These are phyloP conservation scores for Dactylis glomerata DNA, from an alignment of 176 grass and related monocot species.

Conservation along the genomic window DNA sequence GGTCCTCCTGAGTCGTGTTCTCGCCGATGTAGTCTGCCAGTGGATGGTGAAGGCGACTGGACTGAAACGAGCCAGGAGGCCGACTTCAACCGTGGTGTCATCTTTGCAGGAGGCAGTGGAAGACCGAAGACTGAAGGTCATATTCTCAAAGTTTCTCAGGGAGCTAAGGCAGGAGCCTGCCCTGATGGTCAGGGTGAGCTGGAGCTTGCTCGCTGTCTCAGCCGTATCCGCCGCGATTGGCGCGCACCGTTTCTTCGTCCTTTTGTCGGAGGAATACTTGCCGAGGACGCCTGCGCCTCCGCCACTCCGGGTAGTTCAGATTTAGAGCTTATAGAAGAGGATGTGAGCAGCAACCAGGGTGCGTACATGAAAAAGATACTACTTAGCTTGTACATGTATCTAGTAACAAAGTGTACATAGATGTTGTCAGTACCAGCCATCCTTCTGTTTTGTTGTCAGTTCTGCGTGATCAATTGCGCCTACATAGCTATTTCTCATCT, in stretches of 20 bases:
- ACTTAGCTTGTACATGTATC: not conserved
- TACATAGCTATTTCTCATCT: too few relatives aligned
- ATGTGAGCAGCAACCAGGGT: not conserved
- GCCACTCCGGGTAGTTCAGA: not conserved
- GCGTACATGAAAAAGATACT: not conserved
- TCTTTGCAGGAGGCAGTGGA: conserved; percentile 19
- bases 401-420: conserved; percentile 1
- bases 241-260: conserved; percentile 40
- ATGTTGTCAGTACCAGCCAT: not conserved
- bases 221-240: conserved; percentile 31
- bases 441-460: too few relatives aligned
- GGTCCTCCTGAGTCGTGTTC: conserved; percentile 32
- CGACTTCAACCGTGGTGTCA: not conserved
- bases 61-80: not conserved
- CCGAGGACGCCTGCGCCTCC: not conserved
- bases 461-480: too few relatives aligned
- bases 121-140: conserved; percentile 61
- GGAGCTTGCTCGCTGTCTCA: conserved; percentile 24
- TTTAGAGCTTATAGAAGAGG: conserved; percentile 14
- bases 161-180: conserved; percentile 44
- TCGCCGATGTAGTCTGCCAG: conserved; percentile 46
- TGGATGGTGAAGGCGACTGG: conserved; percentile 45
- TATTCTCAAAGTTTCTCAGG: conserved; percentile 56
- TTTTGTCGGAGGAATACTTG: conserved; percentile 33
- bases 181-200: conserved; percentile 45